Percentiles rank a stretch among this genome's conserved stretches.
Evolutionary conservation across 2,329 filamentous ascomycete species (phyloP).

Genomic region (Botryotinia calthae): DNA sequence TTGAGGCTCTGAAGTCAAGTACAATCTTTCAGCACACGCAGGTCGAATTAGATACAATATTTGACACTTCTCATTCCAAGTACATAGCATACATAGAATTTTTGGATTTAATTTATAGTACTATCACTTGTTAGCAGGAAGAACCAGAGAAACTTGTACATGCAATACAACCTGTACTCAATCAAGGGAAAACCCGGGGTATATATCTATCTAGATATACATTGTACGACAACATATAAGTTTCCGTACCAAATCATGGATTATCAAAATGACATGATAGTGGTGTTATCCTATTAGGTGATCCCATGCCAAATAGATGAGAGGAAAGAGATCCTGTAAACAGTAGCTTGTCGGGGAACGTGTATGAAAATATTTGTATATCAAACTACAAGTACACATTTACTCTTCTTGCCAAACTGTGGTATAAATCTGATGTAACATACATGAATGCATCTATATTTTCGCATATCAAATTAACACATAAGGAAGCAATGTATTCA

Average conservation of each 20-base stretch:
- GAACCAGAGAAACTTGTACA: neutral
- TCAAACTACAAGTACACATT: neutral
- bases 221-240: neutral
- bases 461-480: neutral
- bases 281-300: neutral
- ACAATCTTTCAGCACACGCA: neutral
- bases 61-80: neutral
- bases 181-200: neutral
- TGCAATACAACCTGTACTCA: neutral
- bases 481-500: neutral
- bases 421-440: neutral
- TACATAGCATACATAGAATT: neutral
- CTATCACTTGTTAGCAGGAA: neutral
- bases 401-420: neutral
- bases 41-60: too few relatives aligned
- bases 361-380: neutral
- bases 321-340: neutral
- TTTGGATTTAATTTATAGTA: neutral
- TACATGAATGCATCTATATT: neutral
- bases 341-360: neutral
- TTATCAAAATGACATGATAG: neutral
- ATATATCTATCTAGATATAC: neutral
- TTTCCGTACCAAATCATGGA: neutral
- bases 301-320: neutral
- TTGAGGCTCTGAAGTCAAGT: neutral